Base-by-base conservation (phyloP, 2,329 filamentous ascomycete species). In the Rachicladosporium sp. region DNA sequence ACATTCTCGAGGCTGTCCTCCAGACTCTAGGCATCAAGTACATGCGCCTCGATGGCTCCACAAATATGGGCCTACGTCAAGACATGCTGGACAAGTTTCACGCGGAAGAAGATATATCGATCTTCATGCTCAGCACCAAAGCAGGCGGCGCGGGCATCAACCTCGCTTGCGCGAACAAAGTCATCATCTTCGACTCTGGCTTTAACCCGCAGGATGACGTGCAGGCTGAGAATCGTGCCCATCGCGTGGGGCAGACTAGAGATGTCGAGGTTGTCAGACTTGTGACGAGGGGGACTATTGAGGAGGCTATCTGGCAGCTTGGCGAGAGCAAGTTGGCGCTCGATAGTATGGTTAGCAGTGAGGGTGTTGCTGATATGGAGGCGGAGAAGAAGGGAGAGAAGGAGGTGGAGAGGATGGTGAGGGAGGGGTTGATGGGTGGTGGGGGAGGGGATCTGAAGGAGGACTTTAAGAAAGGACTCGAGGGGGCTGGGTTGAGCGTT, bases 121-220 rank as follows among this genome's bases (percentile, higher is more conserved):
- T 93, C 1, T 98, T 98, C 61, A 73, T 98, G 48, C 74, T 98
- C 4, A 91, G 84, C 1, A 98, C 91, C 0, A 89, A 87, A 44
- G 88, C 89, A 0, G 91, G 91, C 38, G 91, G 91, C n/a, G 91
- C 89, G 0, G 91, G 91, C 31, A 93, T 98, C 66, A 98, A 98
- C 61, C 66, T 98, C 40, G 91, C 89, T 6, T 84, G 82, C 29
- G 91, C 91, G 4, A 96, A 96, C 67, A 96, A 95, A 63, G 89
- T 98, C 50, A 77, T 98, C 61, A 91, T 98, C 54, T 95, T 96
- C 58, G 91, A 98, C 61, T 82, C 83, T 47, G 85, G 80, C n/a
- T 94, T 95, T 65, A 98, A 98, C 52, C 91, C 91, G 0, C 91
- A 98, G 57, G 89, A 96, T 50, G 91, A 98, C 56, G 79, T 94